Evolutionary conservation across 2,329 filamentous ascomycete species (phyloP).

Genomic region (Arthrobotrys megalospora): DNA sequence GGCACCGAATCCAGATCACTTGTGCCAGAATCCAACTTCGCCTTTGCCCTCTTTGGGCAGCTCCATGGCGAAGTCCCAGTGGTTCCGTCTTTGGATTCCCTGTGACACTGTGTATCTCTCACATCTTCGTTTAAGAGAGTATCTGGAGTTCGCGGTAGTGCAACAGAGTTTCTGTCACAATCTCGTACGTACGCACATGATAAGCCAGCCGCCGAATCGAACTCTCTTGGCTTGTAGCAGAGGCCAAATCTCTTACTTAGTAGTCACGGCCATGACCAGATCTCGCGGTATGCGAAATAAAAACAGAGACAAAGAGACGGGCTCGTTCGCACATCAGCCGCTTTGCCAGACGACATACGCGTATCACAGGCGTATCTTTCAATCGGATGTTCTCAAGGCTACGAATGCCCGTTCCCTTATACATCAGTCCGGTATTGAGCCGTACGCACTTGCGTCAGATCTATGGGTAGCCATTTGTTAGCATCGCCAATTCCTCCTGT

Average conservation of each 20-base stretch:
- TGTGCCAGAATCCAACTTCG: conserved; percentile 5
- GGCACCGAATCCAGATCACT: neutral
- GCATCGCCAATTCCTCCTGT: conserved; percentile 15
- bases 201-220: neutral
- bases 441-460: neutral
- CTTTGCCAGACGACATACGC: conserved; percentile 13
- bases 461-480: conserved; percentile 10
- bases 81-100: conserved; percentile 1
- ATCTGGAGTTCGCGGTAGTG: neutral
- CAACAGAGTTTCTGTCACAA: conserved; percentile 4
- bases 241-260: conserved; percentile 3
- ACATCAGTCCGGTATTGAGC: neutral
- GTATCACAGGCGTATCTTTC: conserved; percentile 1
- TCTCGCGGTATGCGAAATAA: neutral
- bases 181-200: conserved; percentile 1
- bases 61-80: conserved; percentile 5
- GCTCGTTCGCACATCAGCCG: neutral
- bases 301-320: neutral
- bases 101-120: neutral
- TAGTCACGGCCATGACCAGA: neutral
- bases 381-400: neutral
- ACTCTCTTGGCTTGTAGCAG: neutral
- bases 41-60: conserved; percentile 4
- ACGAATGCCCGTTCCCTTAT: neutral
- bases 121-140: neutral